Conservation (phyloP, 176 grass and related monocot species). For the Pontederia crassipes region DNA sequence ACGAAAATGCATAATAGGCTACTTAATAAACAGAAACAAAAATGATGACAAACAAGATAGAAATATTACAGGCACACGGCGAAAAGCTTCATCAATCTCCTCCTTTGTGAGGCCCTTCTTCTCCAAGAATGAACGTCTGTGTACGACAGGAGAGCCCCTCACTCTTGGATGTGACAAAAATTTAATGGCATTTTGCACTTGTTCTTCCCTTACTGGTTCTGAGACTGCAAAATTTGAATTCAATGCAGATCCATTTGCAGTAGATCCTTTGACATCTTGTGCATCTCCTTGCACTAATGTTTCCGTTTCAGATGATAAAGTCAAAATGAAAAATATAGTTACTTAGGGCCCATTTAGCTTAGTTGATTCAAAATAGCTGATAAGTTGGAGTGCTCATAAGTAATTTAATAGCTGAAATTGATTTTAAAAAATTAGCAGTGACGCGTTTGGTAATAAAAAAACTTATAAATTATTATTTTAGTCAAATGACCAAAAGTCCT, state of each 20-base stretch:
- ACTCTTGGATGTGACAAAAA: slow-evolving; percentile 94
- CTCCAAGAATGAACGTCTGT: slow-evolving; percentile 77
- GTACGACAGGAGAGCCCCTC: slow-evolving; percentile 46
- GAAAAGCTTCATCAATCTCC: slow-evolving; percentile 87
- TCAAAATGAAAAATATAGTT: too few species aligned
- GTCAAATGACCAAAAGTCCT: too few species aligned
- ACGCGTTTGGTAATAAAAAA: too few species aligned
- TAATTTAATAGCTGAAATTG: too few species aligned
- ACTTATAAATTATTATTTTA: too few species aligned
- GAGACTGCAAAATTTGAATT: slow-evolving; percentile 29
- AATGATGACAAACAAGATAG: not conserved
- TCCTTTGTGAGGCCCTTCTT: slow-evolving; percentile 73
- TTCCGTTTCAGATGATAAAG: not conserved
- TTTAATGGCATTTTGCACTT: slow-evolving; percentile 71
- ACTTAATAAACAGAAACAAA: not conserved
- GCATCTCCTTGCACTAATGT: not conserved
- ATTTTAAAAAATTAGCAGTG: too few species aligned
- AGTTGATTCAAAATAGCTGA: too few species aligned
- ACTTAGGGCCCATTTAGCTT: too few species aligned
- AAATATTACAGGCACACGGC: slow-evolving; percentile 58
- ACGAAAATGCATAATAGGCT: not conserved
- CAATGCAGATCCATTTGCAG: not conserved
- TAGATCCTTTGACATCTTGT: slow-evolving; percentile 13
- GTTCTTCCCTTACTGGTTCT: slow-evolving; percentile 51
- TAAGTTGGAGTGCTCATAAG: too few species aligned